A percentile compares a stretch with the other conserved stretches of the same genome.
Conservation (phyloP, 805 yeast genomes). For the Torulaspora franciscae region DNA sequence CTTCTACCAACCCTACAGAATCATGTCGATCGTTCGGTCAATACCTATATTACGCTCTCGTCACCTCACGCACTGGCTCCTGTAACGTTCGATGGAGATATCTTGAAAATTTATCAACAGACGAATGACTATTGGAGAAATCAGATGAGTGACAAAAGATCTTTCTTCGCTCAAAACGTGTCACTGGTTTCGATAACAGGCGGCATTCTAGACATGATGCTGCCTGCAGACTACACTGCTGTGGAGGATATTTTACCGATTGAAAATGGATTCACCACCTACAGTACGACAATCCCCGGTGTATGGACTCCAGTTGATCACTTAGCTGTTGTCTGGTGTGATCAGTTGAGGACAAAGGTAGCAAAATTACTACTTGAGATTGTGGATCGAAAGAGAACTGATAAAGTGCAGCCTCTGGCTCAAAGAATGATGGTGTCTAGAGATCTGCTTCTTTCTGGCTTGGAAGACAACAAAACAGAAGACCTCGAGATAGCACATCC, state of each 20-base stretch:
- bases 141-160: constrained; percentile 40
- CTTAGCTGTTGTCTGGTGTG: constrained; percentile 95
- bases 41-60: constrained; percentile 78
- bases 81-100: constrained; percentile 86
- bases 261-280: constrained; percentile 74
- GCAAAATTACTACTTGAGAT: constrained; percentile 57
- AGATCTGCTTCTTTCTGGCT: constrained; percentile 46
- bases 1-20: constrained; percentile 77
- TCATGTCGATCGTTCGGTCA: constrained; percentile 64
- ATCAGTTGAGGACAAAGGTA: constrained; percentile 65
- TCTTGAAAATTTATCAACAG: constrained; percentile 65
- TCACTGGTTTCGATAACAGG: constrained; percentile 85
- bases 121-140: constrained; percentile 77
- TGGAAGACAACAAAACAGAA: constrained; percentile 39
- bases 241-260: constrained; percentile 67
- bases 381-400: constrained; percentile 44
- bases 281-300: constrained; percentile 77
- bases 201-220: constrained; percentile 67
- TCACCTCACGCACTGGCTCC: constrained; percentile 94
- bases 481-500: constrained; percentile 7
- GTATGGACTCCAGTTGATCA: constrained; percentile 97
- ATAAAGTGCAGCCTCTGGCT: constrained; percentile 48
- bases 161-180: constrained; percentile 41
- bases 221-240: constrained; percentile 88
- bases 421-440: constrained; percentile 58